Conservation (phyloP, 2,329 filamentous ascomycete genomes). For the Monosporascus sp. region DNA sequence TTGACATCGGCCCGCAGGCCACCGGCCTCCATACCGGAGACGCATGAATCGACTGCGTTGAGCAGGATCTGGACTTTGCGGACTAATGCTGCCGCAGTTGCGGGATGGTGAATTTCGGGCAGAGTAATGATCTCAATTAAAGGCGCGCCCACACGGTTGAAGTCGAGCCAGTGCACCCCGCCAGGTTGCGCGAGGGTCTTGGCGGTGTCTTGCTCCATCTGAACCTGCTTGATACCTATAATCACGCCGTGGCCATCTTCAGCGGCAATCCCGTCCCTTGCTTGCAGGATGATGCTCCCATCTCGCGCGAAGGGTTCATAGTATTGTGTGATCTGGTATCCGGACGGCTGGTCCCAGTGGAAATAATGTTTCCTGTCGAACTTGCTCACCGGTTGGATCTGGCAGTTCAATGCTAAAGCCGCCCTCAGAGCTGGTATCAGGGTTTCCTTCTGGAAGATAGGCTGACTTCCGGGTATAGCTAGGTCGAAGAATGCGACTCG, state of each 20-base stretch:
- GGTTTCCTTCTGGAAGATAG: constrained; percentile 75
- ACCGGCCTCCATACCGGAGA: constrained; percentile 87
- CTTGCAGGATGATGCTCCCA: constrained; percentile 64
- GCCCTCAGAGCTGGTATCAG: constrained; percentile 87
- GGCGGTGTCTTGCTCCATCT: constrained; percentile 96
- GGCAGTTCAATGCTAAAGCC: constrained; percentile 76
- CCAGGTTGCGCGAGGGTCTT: constrained; percentile 80
- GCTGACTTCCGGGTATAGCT: constrained; percentile 84
- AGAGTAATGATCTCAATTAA: constrained; percentile 93
- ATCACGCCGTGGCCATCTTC: constrained; percentile 65
- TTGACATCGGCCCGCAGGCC: constrained; percentile 93
- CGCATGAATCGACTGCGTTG: constrained; percentile 75
- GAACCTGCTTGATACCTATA: constrained; percentile 86
- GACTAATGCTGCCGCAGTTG: constrained; percentile 82
- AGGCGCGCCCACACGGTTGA: constrained; percentile 87
- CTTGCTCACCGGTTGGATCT: constrained; percentile 68
- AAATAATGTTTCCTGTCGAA: constrained; percentile 99
- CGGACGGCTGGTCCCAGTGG: constrained; percentile 94
- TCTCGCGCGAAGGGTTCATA: constrained; percentile 68
- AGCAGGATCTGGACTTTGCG: constrained; percentile 82
- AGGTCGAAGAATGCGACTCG: constrained; percentile 86
- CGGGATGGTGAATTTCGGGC: constrained; percentile 80
- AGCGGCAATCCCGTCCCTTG: constrained; percentile 73
- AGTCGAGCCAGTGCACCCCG: constrained; percentile 75
- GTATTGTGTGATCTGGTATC: constrained; percentile 97